Base-by-base conservation (phyloP, 257 asterid genomes). In the Gentiana straminea region DNA sequence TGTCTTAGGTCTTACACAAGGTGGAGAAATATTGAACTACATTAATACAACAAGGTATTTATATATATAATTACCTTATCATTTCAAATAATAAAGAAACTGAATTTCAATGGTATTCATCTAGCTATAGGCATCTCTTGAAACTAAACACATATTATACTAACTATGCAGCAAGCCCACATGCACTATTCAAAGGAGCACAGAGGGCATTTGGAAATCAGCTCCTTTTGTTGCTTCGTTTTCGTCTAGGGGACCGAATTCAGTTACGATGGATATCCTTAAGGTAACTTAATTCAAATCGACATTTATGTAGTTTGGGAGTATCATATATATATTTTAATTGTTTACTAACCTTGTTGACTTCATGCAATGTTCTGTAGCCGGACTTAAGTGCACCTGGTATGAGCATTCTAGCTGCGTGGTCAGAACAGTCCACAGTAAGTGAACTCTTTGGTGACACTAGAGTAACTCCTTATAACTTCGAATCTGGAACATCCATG, bases 371-470 rank as follows among this genome's bases (percentile, higher is more conserved):
- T 24, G 24, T 54, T 43, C 41, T 41, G 38, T 51, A 84, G 94
- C 91, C 91, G 35, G 94, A 84, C 69, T 51, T 84, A 46, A 77
- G 72, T 48, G 94, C 91, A 11, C 91, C 84, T 0, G 88, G 91
- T 52, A 84, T 77, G 39, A 79, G 82, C 69, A 84, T 84, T 35
- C 64, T 84, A 33, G 94, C 91, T n/a, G 91, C 91, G 2, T 84
- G 94, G 88, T 78, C 94, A 0, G 81, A 59, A 51, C 79, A 72
- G 1, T 65, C 75, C 1, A 68, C 73, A 0, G 67, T 80, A 10
- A 77, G 84, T 0, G 87, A 79, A 60, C 9, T 6, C 1, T 50
- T 61, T 0, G 81, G 57, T 8, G 94, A 82, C 49, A 61, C 52
- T 0, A 60, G 88, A 41, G 65, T 71, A 0, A 79, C 72, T 54